Evolutionary conservation across 345 rosid species (phyloP).

Genomic region (Eutrema yunnanense): DNA sequence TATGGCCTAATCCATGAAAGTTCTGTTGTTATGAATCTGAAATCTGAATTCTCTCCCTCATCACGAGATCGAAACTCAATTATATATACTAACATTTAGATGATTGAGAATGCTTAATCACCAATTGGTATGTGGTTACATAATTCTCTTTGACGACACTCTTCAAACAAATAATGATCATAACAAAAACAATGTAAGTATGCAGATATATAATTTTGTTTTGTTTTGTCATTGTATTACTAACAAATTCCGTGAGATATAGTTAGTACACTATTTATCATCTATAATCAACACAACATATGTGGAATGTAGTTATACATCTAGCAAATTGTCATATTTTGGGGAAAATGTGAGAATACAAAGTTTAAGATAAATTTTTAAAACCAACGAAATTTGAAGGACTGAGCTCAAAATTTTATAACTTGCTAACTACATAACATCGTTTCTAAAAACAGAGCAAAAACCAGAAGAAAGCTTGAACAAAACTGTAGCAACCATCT

Average conservation of each 20-base stretch:
- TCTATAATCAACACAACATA: not conserved
- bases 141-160: too few species aligned
- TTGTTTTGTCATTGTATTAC: not conserved
- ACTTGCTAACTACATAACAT: not conserved
- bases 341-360: not conserved
- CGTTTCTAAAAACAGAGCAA: not conserved
- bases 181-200: not conserved
- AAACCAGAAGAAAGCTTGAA: not conserved
- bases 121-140: too few species aligned
- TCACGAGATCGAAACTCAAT: not conserved
- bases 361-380: not conserved
- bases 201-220: not conserved
- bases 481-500: not conserved
- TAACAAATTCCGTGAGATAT: not conserved
- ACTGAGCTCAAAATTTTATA: not conserved
- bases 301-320: too few species aligned
- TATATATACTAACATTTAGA: too few species aligned
- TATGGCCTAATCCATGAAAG: conserved; percentile 16
- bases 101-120: too few species aligned
- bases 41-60: not conserved
- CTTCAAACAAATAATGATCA: not conserved
- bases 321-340: not conserved
- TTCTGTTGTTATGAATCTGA: conserved; percentile 1
- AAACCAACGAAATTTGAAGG: not conserved
- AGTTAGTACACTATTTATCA: not conserved